Percentiles rank a stretch among this genome's conserved stretches.
Conservation (phyloP, 768 basidiomycete species). For the Sistotremastrum niveocremeum region DNA sequence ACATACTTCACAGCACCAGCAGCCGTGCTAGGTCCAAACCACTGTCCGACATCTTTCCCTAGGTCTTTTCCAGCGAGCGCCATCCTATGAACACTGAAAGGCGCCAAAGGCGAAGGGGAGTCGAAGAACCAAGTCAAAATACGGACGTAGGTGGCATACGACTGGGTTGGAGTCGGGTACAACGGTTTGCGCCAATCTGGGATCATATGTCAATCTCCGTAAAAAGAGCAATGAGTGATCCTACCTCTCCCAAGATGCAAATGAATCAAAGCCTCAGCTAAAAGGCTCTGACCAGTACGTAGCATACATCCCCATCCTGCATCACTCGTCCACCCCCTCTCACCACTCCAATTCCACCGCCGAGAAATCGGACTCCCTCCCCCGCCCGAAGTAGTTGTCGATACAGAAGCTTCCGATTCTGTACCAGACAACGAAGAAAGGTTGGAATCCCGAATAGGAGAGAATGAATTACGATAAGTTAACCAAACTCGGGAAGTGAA, state of each 20-base stretch:
- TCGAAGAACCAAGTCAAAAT: slow-evolving; percentile 95
- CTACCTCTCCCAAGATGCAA: slow-evolving; percentile 63
- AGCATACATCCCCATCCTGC: slow-evolving; percentile 91
- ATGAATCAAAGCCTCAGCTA: slow-evolving; percentile 69
- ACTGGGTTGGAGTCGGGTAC: slow-evolving; percentile 39
- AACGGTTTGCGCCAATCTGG: slow-evolving; percentile 80
- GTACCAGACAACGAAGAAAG: slow-evolving; percentile 23
- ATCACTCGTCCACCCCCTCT: slow-evolving; percentile 76
- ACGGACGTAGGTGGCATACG: slow-evolving; percentile 79
- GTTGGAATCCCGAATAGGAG: slow-evolving; percentile 58
- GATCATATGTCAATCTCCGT: neutral
- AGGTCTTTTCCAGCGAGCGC: slow-evolving; percentile 88
- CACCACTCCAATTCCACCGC: slow-evolving; percentile 56
- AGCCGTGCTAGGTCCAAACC: slow-evolving; percentile 98
- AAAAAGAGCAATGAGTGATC: slow-evolving; percentile 11
- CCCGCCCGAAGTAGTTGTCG: too few relatives aligned
- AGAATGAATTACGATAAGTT: slow-evolving; percentile 82
- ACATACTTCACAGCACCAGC: slow-evolving; percentile 86
- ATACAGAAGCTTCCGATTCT: slow-evolving; percentile 9
- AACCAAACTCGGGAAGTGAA: slow-evolving; percentile 84
- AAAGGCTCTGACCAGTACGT: slow-evolving; percentile 69
- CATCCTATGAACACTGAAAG: slow-evolving; percentile 95
- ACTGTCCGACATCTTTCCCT: slow-evolving; percentile 90
- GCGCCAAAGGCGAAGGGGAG: slow-evolving; percentile 66
- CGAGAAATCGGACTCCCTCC: slow-evolving; percentile 27